Evolutionary conservation across 306 rosid species (phyloP), one percentile per base, ranked within the genome.

Genomic region (Astragalus glycyphyllos): DNA sequence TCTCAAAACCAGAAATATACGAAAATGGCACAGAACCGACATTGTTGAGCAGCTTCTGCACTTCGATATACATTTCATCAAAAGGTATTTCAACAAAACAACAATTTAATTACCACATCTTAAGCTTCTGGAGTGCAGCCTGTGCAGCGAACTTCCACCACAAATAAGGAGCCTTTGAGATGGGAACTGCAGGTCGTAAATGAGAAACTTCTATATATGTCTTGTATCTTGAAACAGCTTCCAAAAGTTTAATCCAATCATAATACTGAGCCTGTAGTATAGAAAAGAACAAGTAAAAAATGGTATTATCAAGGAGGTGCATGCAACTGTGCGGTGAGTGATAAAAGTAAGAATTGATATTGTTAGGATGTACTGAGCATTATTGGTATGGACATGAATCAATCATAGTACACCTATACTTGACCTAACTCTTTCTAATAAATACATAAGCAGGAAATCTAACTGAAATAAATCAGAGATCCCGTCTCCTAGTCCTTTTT

Each of bases 61-160:
- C 29, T 61, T 37, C 15, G 51, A 68, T 47, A 26, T 67, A 48
- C 40, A 59, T 12, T 14, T 61, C 45, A 50, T 35, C 51, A 4
- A 31, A 51, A 69, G 62, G 46, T 35, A 68, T 64, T 72, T 45
- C 32, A 50, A 76, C 13, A 72, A 26, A 32, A 54, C 66, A 44
- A 73, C 66, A 40, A 73, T 73, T 62, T 37, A 76, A 40, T 78
- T 91, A 94, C 99, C 96, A 94, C 86, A 81, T 75, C 86, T 87
- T 84, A 84, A 81, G 89, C 88, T 91, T 95, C 89, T 84, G 99
- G 81, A 94, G 74, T 13, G 79, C 64, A 60, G 97, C 97, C 80
- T 84, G 87, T 69, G 87, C 87, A 76, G 96, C 99, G 84, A 87
- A 91, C 69, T 73, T 88, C 99, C 97, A 94, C 99, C 97, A 94